These are phyloP conservation scores for Arthrobotrys sinensis DNA, from an alignment of 2,329 filamentous ascomycete species.

Conservation along the genomic window DNA sequence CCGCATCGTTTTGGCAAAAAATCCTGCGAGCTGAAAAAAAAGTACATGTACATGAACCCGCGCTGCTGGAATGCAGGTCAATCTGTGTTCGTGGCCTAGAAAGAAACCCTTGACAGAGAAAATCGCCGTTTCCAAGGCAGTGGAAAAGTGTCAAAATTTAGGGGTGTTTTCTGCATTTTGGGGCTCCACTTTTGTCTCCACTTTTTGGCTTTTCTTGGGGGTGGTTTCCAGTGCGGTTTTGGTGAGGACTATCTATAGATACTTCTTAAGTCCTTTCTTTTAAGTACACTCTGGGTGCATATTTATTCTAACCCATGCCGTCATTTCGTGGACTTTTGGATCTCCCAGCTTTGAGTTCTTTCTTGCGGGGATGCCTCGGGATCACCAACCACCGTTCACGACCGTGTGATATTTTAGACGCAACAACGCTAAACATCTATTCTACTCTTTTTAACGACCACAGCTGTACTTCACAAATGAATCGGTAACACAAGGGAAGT, in stretches of 20 bases:
- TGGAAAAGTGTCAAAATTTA: slow-evolving; percentile 15
- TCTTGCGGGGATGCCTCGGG: slow-evolving; percentile 10
- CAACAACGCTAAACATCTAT: slow-evolving; percentile 23
- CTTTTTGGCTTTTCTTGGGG: slow-evolving; percentile 11
- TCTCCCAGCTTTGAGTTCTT: slow-evolving; percentile 4
- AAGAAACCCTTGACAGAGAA: slow-evolving; percentile 22
- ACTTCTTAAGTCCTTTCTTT: slow-evolving; percentile 8
- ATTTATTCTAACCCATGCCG: slow-evolving; percentile 29
- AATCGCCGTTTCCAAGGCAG: slow-evolving; percentile 35
- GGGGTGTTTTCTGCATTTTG: not conserved
- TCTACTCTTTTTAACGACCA: not conserved
- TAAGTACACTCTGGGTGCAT: slow-evolving; percentile 22
- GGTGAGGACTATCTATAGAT: slow-evolving; percentile 25
- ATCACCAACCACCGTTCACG: not conserved
- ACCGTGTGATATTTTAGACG: slow-evolving; percentile 27
- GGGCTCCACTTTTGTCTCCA: slow-evolving; percentile 23
- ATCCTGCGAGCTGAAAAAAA: slow-evolving; percentile 13
- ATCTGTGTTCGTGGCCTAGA: slow-evolving; percentile 11
- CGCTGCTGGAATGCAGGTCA: slow-evolving; percentile 31
- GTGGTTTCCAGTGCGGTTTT: slow-evolving; percentile 6
- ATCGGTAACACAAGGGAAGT: slow-evolving; percentile 4
- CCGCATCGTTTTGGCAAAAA: slow-evolving; percentile 5
- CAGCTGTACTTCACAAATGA: slow-evolving; percentile 12
- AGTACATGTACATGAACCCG: slow-evolving; percentile 16
- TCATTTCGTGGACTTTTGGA: slow-evolving; percentile 19